Evolutionary conservation across 2,329 filamentous ascomycete genomes (phyloP).

Genomic region (Talaromyces sp.): DNA sequence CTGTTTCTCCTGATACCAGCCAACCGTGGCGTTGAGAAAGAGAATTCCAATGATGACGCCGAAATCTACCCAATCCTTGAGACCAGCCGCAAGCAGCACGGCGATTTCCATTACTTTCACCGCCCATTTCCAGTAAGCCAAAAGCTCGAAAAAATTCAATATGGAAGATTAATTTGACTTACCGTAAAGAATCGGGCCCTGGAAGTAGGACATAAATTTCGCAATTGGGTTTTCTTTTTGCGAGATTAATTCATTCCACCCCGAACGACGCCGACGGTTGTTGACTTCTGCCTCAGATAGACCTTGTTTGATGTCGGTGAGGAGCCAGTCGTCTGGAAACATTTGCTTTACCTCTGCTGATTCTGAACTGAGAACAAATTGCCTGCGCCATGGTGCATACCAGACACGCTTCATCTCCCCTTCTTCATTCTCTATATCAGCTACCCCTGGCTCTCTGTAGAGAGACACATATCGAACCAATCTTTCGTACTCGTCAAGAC

Average conservation of each 20-base stretch:
- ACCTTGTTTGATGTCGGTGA: conserved; percentile 65
- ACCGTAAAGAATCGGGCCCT: conserved; percentile 73
- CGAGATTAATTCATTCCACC: conserved; percentile 72
- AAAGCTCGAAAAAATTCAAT: not conserved
- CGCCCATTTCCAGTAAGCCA: not conserved
- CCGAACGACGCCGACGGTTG: conserved; percentile 59
- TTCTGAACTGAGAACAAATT: conserved; percentile 28
- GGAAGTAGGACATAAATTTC: conserved; percentile 72
- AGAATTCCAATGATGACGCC: conserved; percentile 76
- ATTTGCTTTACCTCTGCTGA: conserved; percentile 30
- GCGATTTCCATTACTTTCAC: conserved; percentile 66
- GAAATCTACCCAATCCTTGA: conserved; percentile 72
- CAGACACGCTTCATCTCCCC: conserved; percentile 52
- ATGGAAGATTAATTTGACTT: not conserved
- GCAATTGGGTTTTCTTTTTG: conserved; percentile 73
- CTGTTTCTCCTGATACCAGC: conserved; percentile 80
- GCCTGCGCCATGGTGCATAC: conserved; percentile 58
- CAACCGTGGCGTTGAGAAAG: conserved; percentile 69
- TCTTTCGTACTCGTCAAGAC: conserved; percentile 61
- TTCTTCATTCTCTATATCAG: conserved; percentile 39
- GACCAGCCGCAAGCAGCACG: conserved; percentile 68
- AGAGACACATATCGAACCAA: conserved; percentile 66
- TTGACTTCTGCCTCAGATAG: conserved; percentile 58
- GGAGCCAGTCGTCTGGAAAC: conserved; percentile 65
- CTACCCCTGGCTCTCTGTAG: conserved; percentile 55